Evolutionary conservation across 371 early-diverging fungal species (phyloP).

Genomic region (Mucor circinelloides): DNA sequence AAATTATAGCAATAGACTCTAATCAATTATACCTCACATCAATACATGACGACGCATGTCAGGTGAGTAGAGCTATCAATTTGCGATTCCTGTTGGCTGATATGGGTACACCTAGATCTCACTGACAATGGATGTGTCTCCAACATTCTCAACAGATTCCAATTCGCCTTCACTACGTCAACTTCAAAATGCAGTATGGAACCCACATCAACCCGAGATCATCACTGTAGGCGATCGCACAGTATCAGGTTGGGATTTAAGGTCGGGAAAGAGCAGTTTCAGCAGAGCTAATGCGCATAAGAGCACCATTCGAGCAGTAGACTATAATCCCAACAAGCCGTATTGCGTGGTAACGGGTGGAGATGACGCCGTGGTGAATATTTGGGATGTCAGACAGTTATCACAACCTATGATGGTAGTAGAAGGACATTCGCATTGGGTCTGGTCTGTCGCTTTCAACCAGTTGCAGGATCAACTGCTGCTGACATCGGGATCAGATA

Average conservation of each 20-base stretch:
- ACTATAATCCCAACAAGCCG: slow-evolving; percentile 86
- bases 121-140: slow-evolving; percentile 20
- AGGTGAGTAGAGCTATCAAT: neutral
- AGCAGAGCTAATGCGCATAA: slow-evolving; percentile 63
- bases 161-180: slow-evolving; percentile 8
- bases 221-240: slow-evolving; percentile 59
- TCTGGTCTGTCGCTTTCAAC: slow-evolving; percentile 85
- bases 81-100: neutral
- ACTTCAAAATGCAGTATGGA: slow-evolving; percentile 69
- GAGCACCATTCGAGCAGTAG: slow-evolving; percentile 70
- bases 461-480: slow-evolving; percentile 88
- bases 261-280: slow-evolving; percentile 51
- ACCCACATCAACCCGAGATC: slow-evolving; percentile 67
- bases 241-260: slow-evolving; percentile 76
- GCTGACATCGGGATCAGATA: slow-evolving; percentile 83
- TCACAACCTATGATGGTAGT: slow-evolving; percentile 60
- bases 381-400: slow-evolving; percentile 83
- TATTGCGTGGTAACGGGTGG: slow-evolving; percentile 82
- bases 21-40: slow-evolving; percentile 19
- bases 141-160: slow-evolving; percentile 7
- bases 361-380: slow-evolving; percentile 78
- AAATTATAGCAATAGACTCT: slow-evolving; percentile 29
- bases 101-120: neutral
- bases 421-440: slow-evolving; percentile 86
- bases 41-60: slow-evolving; percentile 1